A percentile compares a stretch with the other conserved stretches of the same genome.
phyloP scores from a whole-genome alignment of 2,329 filamentous ascomycete genomes.

The Dactylellina drechsleri region DNA sequence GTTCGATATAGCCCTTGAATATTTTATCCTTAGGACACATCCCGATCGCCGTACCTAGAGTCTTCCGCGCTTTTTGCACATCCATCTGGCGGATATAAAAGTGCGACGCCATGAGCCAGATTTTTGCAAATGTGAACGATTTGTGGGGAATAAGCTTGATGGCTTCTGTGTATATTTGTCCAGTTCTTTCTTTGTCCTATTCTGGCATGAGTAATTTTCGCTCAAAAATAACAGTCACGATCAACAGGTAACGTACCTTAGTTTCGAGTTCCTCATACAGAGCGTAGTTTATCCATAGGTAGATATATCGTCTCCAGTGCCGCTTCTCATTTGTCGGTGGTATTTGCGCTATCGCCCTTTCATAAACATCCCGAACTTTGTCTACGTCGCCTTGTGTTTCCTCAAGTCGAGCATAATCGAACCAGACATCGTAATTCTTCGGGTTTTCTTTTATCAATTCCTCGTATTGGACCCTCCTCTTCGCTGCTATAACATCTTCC shows the following conservation, averaged over 20 bases:
- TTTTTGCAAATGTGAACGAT: slow-evolving; percentile 95
- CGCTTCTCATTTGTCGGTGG: slow-evolving; percentile 96
- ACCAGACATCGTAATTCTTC: slow-evolving; percentile 97
- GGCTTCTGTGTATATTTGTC: slow-evolving; percentile 90
- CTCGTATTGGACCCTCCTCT: slow-evolving; percentile 91
- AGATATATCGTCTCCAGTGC: slow-evolving; percentile 97
- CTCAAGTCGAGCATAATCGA: slow-evolving; percentile 91
- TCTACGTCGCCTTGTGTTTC: slow-evolving; percentile 84
- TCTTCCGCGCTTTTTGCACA: slow-evolving; percentile 81
- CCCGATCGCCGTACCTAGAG: slow-evolving; percentile 87
- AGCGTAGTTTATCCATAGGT: slow-evolving; percentile 97
- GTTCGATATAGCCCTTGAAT: slow-evolving; percentile 90
- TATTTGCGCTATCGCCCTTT: slow-evolving; percentile 92
- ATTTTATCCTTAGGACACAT: slow-evolving; percentile 96
- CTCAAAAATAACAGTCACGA: neutral
- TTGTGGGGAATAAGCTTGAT: slow-evolving; percentile 91
- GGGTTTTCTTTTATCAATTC: slow-evolving; percentile 92
- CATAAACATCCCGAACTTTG: slow-evolving; percentile 89
- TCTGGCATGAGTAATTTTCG: slow-evolving; percentile 36
- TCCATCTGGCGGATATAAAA: slow-evolving; percentile 91
- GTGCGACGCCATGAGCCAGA: slow-evolving; percentile 92
- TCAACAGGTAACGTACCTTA: slow-evolving; percentile 62
- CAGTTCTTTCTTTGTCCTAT: slow-evolving; percentile 76
- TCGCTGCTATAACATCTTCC: slow-evolving; percentile 94
- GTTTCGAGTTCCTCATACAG: slow-evolving; percentile 91